Base-by-base conservation (phyloP, 129 eudicot genomes). In the Ambrosia artemisiifolia region DNA sequence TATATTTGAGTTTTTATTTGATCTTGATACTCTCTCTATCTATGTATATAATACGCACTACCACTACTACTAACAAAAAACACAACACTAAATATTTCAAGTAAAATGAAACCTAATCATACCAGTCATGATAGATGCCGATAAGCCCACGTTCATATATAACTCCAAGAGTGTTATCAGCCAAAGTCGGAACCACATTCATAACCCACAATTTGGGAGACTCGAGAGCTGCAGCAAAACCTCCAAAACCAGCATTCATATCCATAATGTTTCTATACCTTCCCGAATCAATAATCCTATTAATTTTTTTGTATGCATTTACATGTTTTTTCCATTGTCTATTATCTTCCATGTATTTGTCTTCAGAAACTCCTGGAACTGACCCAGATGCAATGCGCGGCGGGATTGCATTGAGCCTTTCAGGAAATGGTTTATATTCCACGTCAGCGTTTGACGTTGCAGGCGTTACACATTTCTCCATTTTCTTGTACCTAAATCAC, bases 111-210 rank as follows among this genome's bases (percentile, higher is more conserved):
- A 13, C 5, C 2, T 0, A 69, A 75, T 50, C 73, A 47, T 81
- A 95, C 97, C 97, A 91, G 76, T 95, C 96, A 49, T 95, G 99
- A 72, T 95, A 95, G 83, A 95, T 95, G 60, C 99, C 99, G 72
- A 88, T 91, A 76, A 95, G 83, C 17, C 99, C 99, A 60, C 99
- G 86, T 77, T 95, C 99, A 32, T 75, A 95, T 48, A 95, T 36
- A 63, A 85, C 99, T 32, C 99, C 99, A 17, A 90, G 84, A 33
- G 97, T 95, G 64, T 84, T 83, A 72, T 95, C 81, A 3, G 96
- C 90, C 75, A 88, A 72, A 59, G 96, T 91, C 20, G 99, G 99
- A 35, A 95, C 89, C 36, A 95, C 99, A 79, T 95, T 95, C 97
- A 91, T 95, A 51, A 95, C 99, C 99, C 99, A 95, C 79, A 86